phyloP scores from a whole-genome alignment of 2,329 filamentous ascomycete species.

The Fusarium sublunatum region DNA sequence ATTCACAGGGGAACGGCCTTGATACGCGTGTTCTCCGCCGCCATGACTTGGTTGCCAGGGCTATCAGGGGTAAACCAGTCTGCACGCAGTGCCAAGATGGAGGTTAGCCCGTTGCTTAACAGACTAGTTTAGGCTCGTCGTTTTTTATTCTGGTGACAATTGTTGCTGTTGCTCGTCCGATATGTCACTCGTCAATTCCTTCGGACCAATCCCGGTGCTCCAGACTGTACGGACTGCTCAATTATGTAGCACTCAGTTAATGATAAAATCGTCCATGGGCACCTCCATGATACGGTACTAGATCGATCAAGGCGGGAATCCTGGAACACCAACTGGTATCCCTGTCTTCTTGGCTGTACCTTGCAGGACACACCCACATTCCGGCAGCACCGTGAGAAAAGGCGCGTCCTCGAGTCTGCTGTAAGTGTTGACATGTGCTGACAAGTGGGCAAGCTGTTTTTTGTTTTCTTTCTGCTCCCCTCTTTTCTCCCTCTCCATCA shows the following conservation, averaged over 20 bases:
- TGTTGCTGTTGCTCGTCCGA: constrained; percentile 10
- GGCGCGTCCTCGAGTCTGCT: constrained; percentile 22
- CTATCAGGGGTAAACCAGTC: constrained; percentile 32
- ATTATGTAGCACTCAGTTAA: background rate
- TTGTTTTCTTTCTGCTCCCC: constrained; percentile 13
- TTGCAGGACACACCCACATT: constrained; percentile 39
- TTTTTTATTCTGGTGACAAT: constrained; percentile 15
- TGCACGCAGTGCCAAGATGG: constrained; percentile 32
- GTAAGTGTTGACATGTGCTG: constrained; percentile 13
- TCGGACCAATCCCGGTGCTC: background rate
- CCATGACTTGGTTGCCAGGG: constrained; percentile 27
- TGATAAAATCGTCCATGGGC: background rate
- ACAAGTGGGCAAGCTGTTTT: constrained; percentile 19
- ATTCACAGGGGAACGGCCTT: constrained; percentile 19
- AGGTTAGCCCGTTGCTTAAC: constrained; percentile 25
- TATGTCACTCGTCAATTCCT: constrained; percentile 9
- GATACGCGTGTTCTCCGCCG: constrained; percentile 28
- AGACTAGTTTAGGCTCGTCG: constrained; percentile 19
- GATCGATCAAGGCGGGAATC: constrained; percentile 36
- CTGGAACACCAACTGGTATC: constrained; percentile 5
- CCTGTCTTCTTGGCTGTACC: constrained; percentile 33
- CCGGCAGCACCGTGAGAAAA: constrained; percentile 23
- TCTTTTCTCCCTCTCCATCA: background rate
- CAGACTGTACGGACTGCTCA: background rate
- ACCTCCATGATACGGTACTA: constrained; percentile 24